A percentile compares a stretch with the other conserved stretches of the same genome.
Evolutionary conservation across 1,139 yeast species (phyloP).

Genomic region (Pichia sp.): DNA sequence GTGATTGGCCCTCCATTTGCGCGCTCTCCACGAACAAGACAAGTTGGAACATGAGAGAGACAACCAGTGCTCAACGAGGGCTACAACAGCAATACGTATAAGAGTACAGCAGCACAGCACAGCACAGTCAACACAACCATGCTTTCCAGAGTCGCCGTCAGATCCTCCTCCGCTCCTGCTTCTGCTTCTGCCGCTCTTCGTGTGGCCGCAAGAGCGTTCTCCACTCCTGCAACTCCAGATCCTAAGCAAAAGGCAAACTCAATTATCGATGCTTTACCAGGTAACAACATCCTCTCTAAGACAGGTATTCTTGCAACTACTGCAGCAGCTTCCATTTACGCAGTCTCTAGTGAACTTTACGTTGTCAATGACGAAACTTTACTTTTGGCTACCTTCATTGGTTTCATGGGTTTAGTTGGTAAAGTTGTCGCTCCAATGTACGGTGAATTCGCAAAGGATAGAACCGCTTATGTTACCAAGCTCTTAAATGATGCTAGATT

Average conservation of each 20-base stretch:
- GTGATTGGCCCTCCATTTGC: too few species aligned
- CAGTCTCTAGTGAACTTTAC: conserved; percentile 87
- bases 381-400: conserved; percentile 71
- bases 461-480: conserved; percentile 75
- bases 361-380: conserved; percentile 93
- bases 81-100: too few species aligned
- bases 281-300: conserved; percentile 80
- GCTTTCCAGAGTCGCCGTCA: conserved; percentile 14
- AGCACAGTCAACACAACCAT: conserved; percentile 5
- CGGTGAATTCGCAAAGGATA: conserved; percentile 91
- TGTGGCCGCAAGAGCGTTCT: conserved; percentile 57
- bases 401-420: conserved; percentile 68
- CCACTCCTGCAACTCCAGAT: conserved; percentile 45
- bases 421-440: conserved; percentile 92
- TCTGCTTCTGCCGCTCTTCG: conserved; percentile 8
- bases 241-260: conserved; percentile 91
- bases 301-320: conserved; percentile 94
- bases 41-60: too few species aligned
- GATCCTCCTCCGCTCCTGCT: conserved; percentile 15
- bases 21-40: too few species aligned
- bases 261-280: conserved; percentile 89
- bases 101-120: too few species aligned
- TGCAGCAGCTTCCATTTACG: conserved; percentile 90
- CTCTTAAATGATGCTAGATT: conserved; percentile 83
- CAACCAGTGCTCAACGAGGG: too few species aligned